Base-by-base conservation (phyloP, 1,139 yeast genomes). In the Pichia sp. region DNA sequence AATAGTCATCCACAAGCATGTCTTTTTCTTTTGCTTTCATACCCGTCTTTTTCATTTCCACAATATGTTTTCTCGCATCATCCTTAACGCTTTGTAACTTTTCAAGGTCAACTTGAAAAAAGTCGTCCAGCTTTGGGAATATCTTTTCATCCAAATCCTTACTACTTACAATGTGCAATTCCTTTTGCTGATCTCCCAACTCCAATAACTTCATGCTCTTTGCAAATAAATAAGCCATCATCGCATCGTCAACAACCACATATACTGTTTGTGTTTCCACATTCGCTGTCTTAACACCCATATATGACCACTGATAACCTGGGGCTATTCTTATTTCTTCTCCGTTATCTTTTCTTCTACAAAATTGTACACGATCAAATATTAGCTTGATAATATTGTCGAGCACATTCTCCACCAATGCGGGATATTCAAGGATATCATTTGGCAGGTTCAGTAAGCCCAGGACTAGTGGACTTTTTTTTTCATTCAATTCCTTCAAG, bases 191-290 rank as follows among this genome's bases (percentile, higher is more conserved):
- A 3, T 38, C 55, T 2, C 42, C 45, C 7, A 49, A 14, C 8
- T 17, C n/a, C 2, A 60, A n/a, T 3, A 52, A 56, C 20, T 53
- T 41, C 1, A 63, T n/a, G 1, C 59, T 2, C 12, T 48, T 46
- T 14, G 50, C 40, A 44, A 67, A 64, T 14, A 65, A 48, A 42
- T 55, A 56, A 43, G 66, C 44, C 7, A 67, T 59, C 50, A 66
- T 46, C 1, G 64, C 52, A 54, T 68, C 71, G 2, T 58, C 53
- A 49, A 68, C 67, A 20, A 52, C 50, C 6, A 68, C 42, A 53
- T 61, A 68, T 1, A 68, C 57, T 9, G 50, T 31, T n/a, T 60
- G 61, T 3, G 49, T 43, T 5, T 56, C 61, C 2, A 62, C 41
- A 27, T 40, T 41, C 4, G 33, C 7, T 1, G 12, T 33, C 31